phyloP scores from a whole-genome alignment of 805 yeast species.

The Lipomyces anomalus region DNA sequence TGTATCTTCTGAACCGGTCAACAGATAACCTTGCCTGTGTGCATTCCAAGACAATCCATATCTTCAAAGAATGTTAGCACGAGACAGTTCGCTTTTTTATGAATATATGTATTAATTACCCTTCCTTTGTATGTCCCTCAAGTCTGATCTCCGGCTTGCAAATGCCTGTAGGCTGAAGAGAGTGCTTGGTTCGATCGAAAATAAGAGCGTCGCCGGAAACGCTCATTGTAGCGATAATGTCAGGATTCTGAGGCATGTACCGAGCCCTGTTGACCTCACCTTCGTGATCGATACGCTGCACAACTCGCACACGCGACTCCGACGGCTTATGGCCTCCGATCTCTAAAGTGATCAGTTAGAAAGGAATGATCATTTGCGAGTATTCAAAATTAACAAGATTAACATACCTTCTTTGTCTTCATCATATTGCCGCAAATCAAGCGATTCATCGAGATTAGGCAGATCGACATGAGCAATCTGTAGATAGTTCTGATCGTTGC shows the following conservation, averaged over 20 bases:
- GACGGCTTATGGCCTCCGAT: constrained; percentile 32
- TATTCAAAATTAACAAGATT: not conserved
- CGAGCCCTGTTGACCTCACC: constrained; percentile 63
- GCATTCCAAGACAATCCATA: constrained; percentile 66
- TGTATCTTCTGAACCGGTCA: constrained; percentile 63
- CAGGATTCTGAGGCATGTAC: constrained; percentile 44
- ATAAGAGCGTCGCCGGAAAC: constrained; percentile 35
- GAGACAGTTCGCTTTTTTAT: too few relatives aligned
- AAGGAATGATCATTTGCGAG: not conserved
- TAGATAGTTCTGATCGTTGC: constrained; percentile 47
- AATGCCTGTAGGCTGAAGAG: constrained; percentile 39
- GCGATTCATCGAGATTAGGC: constrained; percentile 29
- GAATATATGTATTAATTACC: too few relatives aligned
- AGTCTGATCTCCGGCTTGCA: constrained; percentile 50
- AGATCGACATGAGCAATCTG: constrained; percentile 34
- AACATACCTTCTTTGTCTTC: constrained; percentile 27
- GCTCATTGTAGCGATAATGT: constrained; percentile 51
- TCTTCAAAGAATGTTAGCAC: too few relatives aligned
- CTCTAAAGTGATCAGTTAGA: too few relatives aligned
- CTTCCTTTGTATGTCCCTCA: constrained; percentile 57
- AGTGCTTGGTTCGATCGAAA: constrained; percentile 65
- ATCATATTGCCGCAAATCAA: constrained; percentile 24
- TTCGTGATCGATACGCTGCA: constrained; percentile 53
- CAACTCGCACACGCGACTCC: constrained; percentile 40
- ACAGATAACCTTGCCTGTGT: constrained; percentile 38